These are phyloP conservation scores for Globisporangium lucens DNA, from an alignment of 352 stramenopile species.

Conservation along the genomic window DNA sequence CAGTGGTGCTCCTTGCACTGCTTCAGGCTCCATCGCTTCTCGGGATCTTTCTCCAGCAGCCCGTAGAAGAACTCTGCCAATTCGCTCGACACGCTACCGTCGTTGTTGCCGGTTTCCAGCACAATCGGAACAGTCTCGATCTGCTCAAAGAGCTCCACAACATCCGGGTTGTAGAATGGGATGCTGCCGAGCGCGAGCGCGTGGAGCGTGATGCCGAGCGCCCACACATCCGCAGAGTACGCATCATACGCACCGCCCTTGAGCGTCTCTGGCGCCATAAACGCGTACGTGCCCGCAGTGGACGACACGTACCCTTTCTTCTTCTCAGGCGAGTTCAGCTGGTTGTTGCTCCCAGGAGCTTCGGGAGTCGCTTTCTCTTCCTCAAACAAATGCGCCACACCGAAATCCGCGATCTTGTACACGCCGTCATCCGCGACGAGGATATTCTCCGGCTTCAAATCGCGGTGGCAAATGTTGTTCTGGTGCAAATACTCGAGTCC, in stretches of 20 bases:
- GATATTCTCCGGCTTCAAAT: conserved; percentile 87
- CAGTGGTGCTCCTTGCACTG: conserved; percentile 71
- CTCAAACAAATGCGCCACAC: conserved; percentile 80
- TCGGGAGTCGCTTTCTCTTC: conserved; percentile 27
- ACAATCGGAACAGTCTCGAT: conserved; percentile 62
- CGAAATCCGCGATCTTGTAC: conserved; percentile 86
- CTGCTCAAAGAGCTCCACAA: conserved; percentile 81
- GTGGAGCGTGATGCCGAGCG: conserved; percentile 82
- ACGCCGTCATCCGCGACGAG: conserved; percentile 59
- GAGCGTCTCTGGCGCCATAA: conserved; percentile 81
- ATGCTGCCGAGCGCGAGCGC: conserved; percentile 76
- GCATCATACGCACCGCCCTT: conserved; percentile 77
- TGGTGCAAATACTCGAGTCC: conserved; percentile 83
- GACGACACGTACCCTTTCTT: conserved; percentile 77
- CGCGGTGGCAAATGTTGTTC: conserved; percentile 85
- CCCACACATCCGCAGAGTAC: conserved; percentile 86
- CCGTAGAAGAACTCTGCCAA: conserved; percentile 49
- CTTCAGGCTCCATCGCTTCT: conserved; percentile 63
- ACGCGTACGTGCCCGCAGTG: conserved; percentile 82
- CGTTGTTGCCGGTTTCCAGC: conserved; percentile 29
- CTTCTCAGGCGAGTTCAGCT: conserved; percentile 21
- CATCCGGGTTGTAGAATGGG: conserved; percentile 80
- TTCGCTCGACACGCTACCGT: conserved; percentile 30
- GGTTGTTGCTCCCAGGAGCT: conserved; percentile 11
- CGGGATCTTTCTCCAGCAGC: conserved; percentile 71